phyloP scores from a whole-genome alignment of 2,329 filamentous ascomycete species.

The Phialophora macrospora region DNA sequence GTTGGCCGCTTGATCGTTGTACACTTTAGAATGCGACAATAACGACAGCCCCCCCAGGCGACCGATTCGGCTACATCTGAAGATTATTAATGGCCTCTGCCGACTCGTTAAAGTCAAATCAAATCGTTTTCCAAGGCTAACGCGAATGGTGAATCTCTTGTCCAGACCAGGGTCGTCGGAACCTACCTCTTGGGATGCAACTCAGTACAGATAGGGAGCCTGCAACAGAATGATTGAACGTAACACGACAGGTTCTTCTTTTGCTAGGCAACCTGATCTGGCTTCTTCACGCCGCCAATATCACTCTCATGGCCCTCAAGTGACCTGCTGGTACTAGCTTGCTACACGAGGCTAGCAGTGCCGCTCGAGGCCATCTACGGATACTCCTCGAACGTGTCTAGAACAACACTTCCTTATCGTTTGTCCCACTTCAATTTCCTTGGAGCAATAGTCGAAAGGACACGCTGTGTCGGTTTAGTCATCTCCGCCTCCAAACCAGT shows the following conservation, averaged over 20 bases:
- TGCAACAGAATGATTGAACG: conserved; percentile 2
- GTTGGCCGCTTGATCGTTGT: neutral
- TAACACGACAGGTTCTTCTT: conserved; percentile 19
- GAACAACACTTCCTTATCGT: neutral
- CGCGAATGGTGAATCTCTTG: neutral
- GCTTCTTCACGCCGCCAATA: conserved; percentile 14
- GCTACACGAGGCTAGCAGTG: conserved; percentile 25
- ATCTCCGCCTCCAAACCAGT: neutral
- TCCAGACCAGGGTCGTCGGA: neutral
- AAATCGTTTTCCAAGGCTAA: neutral
- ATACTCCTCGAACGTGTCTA: neutral
- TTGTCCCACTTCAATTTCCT: conserved; percentile 9
- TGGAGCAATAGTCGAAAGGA: neutral
- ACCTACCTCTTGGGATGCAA: neutral
- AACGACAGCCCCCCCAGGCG: neutral
- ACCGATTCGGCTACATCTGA: neutral
- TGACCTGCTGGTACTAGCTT: conserved; percentile 19
- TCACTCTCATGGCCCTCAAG: conserved; percentile 9
- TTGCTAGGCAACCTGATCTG: conserved; percentile 28
- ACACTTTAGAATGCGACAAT: neutral
- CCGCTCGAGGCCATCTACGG: conserved; percentile 5
- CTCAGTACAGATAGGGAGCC: neutral
- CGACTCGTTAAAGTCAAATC: neutral
- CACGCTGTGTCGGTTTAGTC: neutral
- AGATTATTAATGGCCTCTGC: neutral